These are phyloP conservation scores for Hypoxylon fuscum DNA, from an alignment of 495 filamentous ascomycete species.

Conservation along the genomic window DNA sequence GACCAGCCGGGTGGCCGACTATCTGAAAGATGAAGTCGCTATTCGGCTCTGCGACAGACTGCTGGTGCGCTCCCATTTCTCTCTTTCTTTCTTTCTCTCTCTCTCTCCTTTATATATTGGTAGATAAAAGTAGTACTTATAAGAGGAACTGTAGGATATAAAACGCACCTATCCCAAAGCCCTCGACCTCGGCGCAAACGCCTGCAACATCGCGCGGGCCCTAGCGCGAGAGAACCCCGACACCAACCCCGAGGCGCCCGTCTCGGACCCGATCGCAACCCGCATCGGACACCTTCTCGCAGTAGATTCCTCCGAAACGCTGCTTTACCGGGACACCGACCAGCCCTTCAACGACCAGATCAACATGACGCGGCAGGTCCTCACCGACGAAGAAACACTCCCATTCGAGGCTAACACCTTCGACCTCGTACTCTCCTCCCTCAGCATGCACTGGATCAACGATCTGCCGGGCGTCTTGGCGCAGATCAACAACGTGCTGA, in stretches of 20 bases:
- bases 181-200: slow-evolving; percentile 94
- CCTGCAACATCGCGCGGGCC: slow-evolving; percentile 89
- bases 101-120: too few relatives aligned
- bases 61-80: slow-evolving; percentile 75
- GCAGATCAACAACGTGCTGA: slow-evolving; percentile 83
- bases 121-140: slow-evolving; percentile 2
- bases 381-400: slow-evolving; percentile 74
- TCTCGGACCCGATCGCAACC: slow-evolving; percentile 69
- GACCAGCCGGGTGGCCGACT: slow-evolving; percentile 81
- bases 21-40: slow-evolving; percentile 92
- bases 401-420: slow-evolving; percentile 82
- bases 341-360: slow-evolving; percentile 79
- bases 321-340: slow-evolving; percentile 84
- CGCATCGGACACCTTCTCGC: slow-evolving; percentile 77
- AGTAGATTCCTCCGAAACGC: slow-evolving; percentile 77
- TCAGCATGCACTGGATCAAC: slow-evolving; percentile 97
- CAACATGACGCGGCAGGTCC: slow-evolving; percentile 73
- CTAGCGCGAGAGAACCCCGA: slow-evolving; percentile 75
- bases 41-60: slow-evolving; percentile 85
- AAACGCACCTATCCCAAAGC: slow-evolving; percentile 84
- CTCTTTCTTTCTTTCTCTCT: too few relatives aligned
- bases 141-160: slow-evolving; percentile 72
- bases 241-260: slow-evolving; percentile 57
- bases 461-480: slow-evolving; percentile 84
- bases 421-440: slow-evolving; percentile 85